A percentile compares a stretch with the other conserved stretches of the same genome.
phyloP scores from a whole-genome alignment of 441 rosid species.

The Theobroma grandiflorum region DNA sequence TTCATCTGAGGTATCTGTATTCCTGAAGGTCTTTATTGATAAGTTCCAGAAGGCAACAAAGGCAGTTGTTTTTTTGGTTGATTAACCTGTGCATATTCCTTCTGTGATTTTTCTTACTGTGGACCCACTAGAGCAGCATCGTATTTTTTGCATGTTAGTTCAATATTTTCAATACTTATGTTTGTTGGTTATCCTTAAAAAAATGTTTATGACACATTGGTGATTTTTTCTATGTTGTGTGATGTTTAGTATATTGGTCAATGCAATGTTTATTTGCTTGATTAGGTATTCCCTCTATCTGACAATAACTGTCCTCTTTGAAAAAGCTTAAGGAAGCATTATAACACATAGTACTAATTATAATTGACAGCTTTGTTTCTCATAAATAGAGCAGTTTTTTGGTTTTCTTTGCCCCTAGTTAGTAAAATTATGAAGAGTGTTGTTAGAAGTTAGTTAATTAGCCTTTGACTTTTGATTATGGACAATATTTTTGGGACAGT shows the following conservation, averaged over 20 bases:
- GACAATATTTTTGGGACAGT: slow-evolving; percentile 9
- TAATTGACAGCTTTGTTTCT: neutral
- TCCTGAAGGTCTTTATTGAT: neutral
- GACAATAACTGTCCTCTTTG: neutral
- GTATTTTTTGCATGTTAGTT: neutral
- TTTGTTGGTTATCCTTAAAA: neutral
- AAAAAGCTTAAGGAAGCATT: slow-evolving; percentile 4
- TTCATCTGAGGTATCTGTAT: slow-evolving; percentile 6
- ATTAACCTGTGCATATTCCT: neutral
- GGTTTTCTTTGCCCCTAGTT: neutral
- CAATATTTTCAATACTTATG: neutral
- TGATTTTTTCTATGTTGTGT: neutral
- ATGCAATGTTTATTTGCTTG: neutral
- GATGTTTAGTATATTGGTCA: neutral
- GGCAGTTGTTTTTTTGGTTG: neutral
- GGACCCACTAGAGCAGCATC: neutral
- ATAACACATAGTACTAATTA: neutral
- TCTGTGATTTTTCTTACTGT: neutral
- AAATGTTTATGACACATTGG: neutral
- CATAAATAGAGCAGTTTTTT: neutral
- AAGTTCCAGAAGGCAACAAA: slow-evolving; percentile 7
- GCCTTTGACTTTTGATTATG: neutral
- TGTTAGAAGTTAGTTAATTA: neutral
- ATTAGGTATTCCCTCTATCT: neutral
- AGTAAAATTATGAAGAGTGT: neutral